These are phyloP conservation scores for Mitragyna speciosa DNA, from an alignment of 257 asterid genomes.

Conservation along the genomic window DNA sequence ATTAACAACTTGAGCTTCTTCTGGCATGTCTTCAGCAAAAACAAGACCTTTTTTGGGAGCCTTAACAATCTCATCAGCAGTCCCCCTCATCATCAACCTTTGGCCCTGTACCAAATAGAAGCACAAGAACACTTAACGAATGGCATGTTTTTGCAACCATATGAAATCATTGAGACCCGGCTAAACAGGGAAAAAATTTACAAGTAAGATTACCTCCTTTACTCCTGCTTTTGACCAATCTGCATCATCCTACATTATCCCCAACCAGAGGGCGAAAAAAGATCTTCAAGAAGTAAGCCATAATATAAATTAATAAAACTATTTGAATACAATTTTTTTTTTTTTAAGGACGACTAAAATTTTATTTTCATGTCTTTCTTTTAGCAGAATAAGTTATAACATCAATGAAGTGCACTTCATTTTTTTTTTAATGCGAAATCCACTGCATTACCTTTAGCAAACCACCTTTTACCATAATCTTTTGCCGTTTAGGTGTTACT, in stretches of 20 bases:
- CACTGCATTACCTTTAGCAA: slow-evolving; percentile 67
- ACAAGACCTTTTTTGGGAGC: slow-evolving; percentile 96
- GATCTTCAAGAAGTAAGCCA: slow-evolving; percentile 20
- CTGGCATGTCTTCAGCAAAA: slow-evolving; percentile 97
- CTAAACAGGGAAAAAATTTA: slow-evolving; percentile 1
- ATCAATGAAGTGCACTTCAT: slow-evolving; percentile 13
- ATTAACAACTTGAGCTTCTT: slow-evolving; percentile 72
- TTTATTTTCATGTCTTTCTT: not conserved
- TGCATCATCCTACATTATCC: slow-evolving; percentile 68
- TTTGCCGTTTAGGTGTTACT: slow-evolving; percentile 99
- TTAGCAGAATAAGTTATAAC: not conserved
- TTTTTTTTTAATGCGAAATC: not conserved
- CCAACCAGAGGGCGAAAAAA: not conserved
- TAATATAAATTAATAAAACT: slow-evolving; percentile 4
- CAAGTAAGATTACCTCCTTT: slow-evolving; percentile 61
- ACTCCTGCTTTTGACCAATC: slow-evolving; percentile 93
- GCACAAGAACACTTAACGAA: slow-evolving; percentile 7
- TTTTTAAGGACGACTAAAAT: not conserved
- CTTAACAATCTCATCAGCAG: slow-evolving; percentile 94
- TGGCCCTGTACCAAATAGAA: slow-evolving; percentile 81
- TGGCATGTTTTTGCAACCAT: slow-evolving; percentile 5
- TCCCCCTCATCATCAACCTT: slow-evolving; percentile 99
- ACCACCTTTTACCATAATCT: slow-evolving; percentile 99
- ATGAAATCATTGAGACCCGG: not conserved
- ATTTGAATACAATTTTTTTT: not conserved